Conservation (phyloP, 2,329 filamentous ascomycete genomes). For the Paradendryphiella salina region DNA sequence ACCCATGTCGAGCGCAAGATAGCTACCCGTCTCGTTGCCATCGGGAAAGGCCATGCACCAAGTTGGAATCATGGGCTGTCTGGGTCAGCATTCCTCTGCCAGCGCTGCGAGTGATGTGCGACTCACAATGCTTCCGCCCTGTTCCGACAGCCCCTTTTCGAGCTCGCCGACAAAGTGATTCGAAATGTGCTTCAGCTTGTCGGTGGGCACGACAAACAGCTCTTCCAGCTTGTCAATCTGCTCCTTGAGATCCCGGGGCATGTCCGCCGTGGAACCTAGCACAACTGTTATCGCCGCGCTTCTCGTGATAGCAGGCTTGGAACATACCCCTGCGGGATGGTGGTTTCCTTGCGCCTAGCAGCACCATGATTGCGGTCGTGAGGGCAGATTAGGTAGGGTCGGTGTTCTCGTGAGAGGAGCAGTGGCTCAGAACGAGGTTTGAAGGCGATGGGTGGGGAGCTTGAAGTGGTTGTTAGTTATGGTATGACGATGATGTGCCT, state of each 20-base stretch:
- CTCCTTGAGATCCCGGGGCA: conserved; percentile 78
- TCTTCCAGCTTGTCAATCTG: conserved; percentile 86
- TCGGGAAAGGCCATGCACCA: conserved; percentile 94
- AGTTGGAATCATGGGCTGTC: conserved; percentile 93
- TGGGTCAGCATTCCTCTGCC: conserved; percentile 69
- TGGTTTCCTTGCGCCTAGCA: conserved; percentile 65
- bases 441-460: conserved; percentile 7
- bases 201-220: conserved; percentile 74
- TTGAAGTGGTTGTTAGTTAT: conserved; percentile 9
- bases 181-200: conserved; percentile 87
- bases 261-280: conserved; percentile 84
- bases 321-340: conserved; percentile 74
- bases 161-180: conserved; percentile 88
- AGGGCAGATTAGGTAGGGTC: not conserved
- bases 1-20: conserved; percentile 91
- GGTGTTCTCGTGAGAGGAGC: conserved; percentile 4
- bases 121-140: conserved; percentile 90
- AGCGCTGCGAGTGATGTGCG: conserved; percentile 67
- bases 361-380: conserved; percentile 60
- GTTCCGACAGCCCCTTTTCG: conserved; percentile 79
- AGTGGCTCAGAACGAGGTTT: conserved; percentile 2
- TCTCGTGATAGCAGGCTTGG: conserved; percentile 8
- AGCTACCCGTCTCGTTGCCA: conserved; percentile 84
- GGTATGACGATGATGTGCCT: conserved; percentile 2
- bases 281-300: conserved; percentile 26